Evolutionary conservation across 192 early-diverging fungal species (phyloP).

Genomic region (Chytriomyces confervae): DNA sequence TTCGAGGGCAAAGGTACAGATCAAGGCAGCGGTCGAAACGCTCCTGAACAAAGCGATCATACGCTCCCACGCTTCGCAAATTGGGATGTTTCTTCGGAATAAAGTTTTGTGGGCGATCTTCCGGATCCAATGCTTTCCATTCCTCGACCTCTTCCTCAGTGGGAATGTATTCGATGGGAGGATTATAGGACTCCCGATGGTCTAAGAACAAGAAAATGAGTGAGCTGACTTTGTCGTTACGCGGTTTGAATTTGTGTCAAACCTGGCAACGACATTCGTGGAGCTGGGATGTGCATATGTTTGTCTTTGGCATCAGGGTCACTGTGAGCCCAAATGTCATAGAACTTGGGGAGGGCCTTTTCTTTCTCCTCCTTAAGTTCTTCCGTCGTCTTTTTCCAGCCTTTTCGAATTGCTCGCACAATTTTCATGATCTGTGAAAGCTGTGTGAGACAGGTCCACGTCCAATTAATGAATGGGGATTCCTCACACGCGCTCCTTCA

Average conservation of each 20-base stretch:
- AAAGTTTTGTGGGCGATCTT: conserved; percentile 71
- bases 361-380: conserved; percentile 33
- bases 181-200: conserved; percentile 96
- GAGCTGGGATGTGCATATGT: conserved; percentile 84
- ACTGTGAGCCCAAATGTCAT: conserved; percentile 85
- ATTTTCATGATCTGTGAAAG: conserved; percentile 87
- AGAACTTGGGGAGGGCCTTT: conserved; percentile 65
- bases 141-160: conserved; percentile 79
- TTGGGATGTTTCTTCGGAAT: conserved; percentile 74
- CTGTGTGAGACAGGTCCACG: too few species aligned
- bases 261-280: conserved; percentile 85
- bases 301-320: conserved; percentile 66
- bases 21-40: conserved; percentile 96
- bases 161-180: conserved; percentile 90
- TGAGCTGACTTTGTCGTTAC: background rate
- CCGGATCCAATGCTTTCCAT: conserved; percentile 81
- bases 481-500: conserved; percentile 56
- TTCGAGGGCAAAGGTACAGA: conserved; percentile 93
- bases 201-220: conserved; percentile 24
- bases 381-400: conserved; percentile 56
- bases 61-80: conserved; percentile 87
- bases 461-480: background rate
- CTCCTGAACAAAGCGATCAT: conserved; percentile 89
- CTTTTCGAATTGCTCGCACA: conserved; percentile 91
- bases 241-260: background rate